phyloP scores from a whole-genome alignment of 2,329 filamentous ascomycete species.

The Colletotrichum karsti region DNA sequence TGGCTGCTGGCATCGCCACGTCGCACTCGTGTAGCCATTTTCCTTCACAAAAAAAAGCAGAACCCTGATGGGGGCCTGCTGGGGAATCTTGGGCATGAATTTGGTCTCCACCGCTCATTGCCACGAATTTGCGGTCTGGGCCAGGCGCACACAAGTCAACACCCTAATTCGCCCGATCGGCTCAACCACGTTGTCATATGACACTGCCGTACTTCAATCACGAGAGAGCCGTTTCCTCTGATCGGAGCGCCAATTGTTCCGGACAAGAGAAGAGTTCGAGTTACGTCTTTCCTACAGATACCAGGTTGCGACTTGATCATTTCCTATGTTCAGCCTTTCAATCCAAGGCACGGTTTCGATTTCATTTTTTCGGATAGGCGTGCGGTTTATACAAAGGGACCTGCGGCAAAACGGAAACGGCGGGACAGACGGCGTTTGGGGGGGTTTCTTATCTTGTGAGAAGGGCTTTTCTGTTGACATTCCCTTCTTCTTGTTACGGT shows the following conservation, averaged over 20 bases:
- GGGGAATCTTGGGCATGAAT: slow-evolving; percentile 3
- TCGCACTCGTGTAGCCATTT: not conserved
- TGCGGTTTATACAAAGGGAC: not conserved
- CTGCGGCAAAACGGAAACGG: not conserved
- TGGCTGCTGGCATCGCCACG: slow-evolving; percentile 17
- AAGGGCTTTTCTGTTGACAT: not conserved
- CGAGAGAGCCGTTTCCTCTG: too few species aligned
- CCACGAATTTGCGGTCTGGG: not conserved
- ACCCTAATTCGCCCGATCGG: not conserved
- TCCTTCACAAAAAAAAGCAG: not conserved
- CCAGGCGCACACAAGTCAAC: not conserved
- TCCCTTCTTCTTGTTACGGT: not conserved
- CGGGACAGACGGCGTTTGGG: not conserved
- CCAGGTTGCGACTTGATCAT: not conserved
- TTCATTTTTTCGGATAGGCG: not conserved
- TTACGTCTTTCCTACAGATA: not conserved
- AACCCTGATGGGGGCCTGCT: slow-evolving; percentile 8
- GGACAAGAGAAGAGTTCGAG: too few species aligned
- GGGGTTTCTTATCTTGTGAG: not conserved
- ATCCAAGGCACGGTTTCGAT: not conserved
- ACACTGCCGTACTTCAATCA: not conserved
- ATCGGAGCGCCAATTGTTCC: too few species aligned
- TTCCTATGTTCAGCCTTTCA: not conserved
- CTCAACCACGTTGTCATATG: not conserved
- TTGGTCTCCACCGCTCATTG: not conserved